phyloP scores from a whole-genome alignment of 169 alveolate species.

The Eimeria praecox region DNA sequence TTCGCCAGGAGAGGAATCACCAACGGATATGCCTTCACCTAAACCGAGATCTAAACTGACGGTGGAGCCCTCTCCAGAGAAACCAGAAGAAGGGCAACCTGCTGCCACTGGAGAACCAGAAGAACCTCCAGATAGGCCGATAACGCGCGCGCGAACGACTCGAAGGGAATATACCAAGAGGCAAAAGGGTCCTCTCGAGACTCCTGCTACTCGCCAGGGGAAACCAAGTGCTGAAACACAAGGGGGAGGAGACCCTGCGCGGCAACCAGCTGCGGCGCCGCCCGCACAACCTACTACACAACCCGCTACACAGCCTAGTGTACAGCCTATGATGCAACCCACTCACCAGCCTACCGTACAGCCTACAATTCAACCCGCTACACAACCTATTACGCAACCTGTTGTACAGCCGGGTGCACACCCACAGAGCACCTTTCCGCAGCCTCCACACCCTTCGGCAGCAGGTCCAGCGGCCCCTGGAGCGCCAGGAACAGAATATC shows the following conservation, averaged over 20 bases:
- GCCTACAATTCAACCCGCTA: background rate
- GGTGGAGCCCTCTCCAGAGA: background rate
- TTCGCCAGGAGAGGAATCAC: background rate
- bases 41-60: background rate
- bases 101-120: background rate
- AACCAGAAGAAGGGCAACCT: background rate
- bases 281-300: background rate
- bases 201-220: background rate
- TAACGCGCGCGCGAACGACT: background rate
- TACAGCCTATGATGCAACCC: too few species aligned
- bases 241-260: background rate
- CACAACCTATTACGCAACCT: background rate
- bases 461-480: background rate
- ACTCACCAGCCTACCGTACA: too few species aligned
- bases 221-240: background rate
- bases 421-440: background rate
- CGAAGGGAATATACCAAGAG: background rate
- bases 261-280: background rate
- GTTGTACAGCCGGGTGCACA: too few species aligned
- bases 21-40: background rate
- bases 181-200: background rate
- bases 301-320: background rate
- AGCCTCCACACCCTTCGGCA: background rate
- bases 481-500: too few species aligned
- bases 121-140: background rate